Base-by-base conservation (phyloP, 2,329 filamentous ascomycete species). In the Blastomyces parvus region DNA sequence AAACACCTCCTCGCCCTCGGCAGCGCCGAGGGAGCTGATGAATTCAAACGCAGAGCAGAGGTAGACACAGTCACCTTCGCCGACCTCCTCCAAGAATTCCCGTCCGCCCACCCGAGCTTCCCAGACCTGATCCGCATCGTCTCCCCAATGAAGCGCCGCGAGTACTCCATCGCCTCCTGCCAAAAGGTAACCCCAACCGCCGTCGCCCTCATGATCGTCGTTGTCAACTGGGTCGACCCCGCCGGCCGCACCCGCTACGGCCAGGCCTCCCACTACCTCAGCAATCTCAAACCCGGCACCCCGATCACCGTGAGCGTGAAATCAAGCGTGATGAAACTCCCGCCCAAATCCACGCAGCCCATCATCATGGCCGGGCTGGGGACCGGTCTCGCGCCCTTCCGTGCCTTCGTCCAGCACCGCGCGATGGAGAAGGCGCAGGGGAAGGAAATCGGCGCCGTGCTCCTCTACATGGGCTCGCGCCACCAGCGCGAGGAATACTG, bases 301-400 rank as follows among this genome's bases (percentile, higher is more conserved):
- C 81, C 88, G 42, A 86, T 99, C n/a, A 96, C 92, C 2, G 94
- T 91, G 64, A 96, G 90, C 42, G 91, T 99, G 75, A 99, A 99
- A 82, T 91, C 94, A 0, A 97, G 91, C 30, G 94, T 97, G 68
- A 99, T 99, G 94, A 99, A 97, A 80, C 84, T 99, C n/a, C 94
- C 94, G 5, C 79, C 84, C 65, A 88, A 87, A 74, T 88, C 92
- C 69, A 94, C 90, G 46, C 90, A 93, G 58, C 94, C 94, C 50
- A 87, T 99, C 74, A 97, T 99, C 82, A 97, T 99, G 93, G 94
- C 94, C 11, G 94, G 94, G 76, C 88, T 97, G n/a, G 94, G 94
- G 67, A 99, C 94, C 0, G 94, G 94, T 73, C 87, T 99, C 27
- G 94, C 94, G 1, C 94, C 94, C n/a, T 99, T 99, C 90, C 91